phyloP scores from a whole-genome alignment of 805 yeast genomes.

The Metschnikowia kunwiensis region DNA sequence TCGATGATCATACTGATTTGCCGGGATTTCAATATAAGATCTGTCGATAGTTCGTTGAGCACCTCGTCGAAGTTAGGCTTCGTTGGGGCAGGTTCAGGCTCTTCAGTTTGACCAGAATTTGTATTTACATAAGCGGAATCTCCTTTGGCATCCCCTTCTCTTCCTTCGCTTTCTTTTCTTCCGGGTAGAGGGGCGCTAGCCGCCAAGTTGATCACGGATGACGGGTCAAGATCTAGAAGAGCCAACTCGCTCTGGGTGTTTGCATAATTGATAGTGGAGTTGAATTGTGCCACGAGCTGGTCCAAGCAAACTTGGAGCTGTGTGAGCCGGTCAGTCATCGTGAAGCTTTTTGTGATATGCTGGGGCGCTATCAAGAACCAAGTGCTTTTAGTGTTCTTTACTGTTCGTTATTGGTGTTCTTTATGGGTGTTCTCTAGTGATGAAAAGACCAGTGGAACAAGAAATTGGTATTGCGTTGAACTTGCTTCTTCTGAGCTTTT shows the following conservation, averaged over 20 bases:
- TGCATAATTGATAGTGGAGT: constrained; percentile 73
- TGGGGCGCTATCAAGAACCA: too few relatives aligned
- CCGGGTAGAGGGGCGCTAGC: constrained; percentile 54
- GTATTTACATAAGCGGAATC: constrained; percentile 16
- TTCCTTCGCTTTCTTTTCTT: constrained; percentile 13
- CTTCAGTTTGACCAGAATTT: too few relatives aligned
- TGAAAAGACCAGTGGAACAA: too few relatives aligned
- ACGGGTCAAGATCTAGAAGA: constrained; percentile 56
- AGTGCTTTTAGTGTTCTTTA: too few relatives aligned
- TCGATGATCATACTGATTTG: constrained; percentile 85
- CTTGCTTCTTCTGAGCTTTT: too few relatives aligned
- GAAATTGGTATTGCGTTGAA: too few relatives aligned
- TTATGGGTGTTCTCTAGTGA: too few relatives aligned
- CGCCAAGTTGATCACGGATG: constrained; percentile 60
- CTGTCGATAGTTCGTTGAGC: constrained; percentile 75
- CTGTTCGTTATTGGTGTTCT: too few relatives aligned
- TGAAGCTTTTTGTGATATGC: too few relatives aligned
- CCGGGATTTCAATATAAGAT: constrained; percentile 77
- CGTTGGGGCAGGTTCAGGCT: too few relatives aligned
- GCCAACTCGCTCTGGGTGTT: constrained; percentile 38
- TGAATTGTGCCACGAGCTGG: constrained; percentile 74
- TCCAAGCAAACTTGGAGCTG: constrained; percentile 88
- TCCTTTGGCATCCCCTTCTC: constrained; percentile 6
- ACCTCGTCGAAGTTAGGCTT: constrained; percentile 40
- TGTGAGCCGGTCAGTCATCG: constrained; percentile 84